Evolutionary conservation across 352 stramenopile species (phyloP), one percentile per base, ranked within the genome.

Genomic region (Lagenidium sp.): DNA sequence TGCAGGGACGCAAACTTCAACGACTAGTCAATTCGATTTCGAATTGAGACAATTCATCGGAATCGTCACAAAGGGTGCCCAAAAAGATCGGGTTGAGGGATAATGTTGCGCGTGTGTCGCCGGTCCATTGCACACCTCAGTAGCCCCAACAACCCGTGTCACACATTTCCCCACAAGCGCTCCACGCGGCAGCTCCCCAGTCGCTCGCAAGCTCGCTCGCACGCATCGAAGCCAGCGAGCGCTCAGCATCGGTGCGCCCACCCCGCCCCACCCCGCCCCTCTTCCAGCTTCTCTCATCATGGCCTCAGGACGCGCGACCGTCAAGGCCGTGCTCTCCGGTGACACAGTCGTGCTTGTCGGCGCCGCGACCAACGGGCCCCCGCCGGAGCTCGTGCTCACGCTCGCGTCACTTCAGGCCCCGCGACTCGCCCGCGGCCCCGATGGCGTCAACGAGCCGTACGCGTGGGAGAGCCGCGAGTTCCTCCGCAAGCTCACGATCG

Each of bases 331-430:
- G 41, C 65, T 98, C 30, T 98, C 88, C 31, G 96, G 96, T 44
- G 96, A 99, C 71, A 99, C 96, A 30, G 66, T 99, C 26, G 74
- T 99, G 56, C 80, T 99, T 40, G 76, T 98, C 34, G 96, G 95
- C 35, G 76, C 82, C 28, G 55, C 71, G 29, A 69, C 60, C 13
- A 89, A 87, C 46, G 88, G 78, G 3, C 81, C 82, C 26, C 85
- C 95, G 24, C 93, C 94, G 1, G 95, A 99, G 69, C 79, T 99
- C 25, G 79, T 97, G 61, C 85, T 99, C 36, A 98, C 94, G 36
- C 83, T 99, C 24, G 80, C 96, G 50, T 96, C 84, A 40, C 82
- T 99, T 11, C 83, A 93, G 47, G 95, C 96, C 41, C 96, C 96
- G 30, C 86, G 93, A 29, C 77, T 97, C 32, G 85, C 78, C 18